phyloP scores from a whole-genome alignment of 148 eudicot species.

The Arctostaphylos glauca region DNA sequence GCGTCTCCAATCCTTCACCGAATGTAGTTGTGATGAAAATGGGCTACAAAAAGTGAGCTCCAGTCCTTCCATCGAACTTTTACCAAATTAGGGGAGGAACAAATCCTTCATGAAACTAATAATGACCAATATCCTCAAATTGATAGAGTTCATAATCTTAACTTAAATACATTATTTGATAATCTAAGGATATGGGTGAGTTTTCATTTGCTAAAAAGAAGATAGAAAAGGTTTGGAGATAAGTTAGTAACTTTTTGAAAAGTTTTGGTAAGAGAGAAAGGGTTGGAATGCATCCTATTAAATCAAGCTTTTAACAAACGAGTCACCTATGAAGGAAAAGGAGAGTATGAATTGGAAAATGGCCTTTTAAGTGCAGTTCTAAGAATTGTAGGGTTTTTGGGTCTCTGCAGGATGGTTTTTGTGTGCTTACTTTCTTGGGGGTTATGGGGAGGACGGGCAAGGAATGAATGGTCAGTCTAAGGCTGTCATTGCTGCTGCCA shows the following conservation, averaged over 20 bases:
- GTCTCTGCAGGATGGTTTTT: constrained; percentile 74
- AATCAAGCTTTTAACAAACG: neutral
- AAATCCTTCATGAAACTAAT: neutral
- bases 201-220: neutral
- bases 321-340: neutral
- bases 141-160: neutral
- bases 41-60: neutral
- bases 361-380: neutral
- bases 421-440: constrained; percentile 93
- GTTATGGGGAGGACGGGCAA: constrained; percentile 77
- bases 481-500: constrained; percentile 77
- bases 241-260: neutral
- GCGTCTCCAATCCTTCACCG: neutral
- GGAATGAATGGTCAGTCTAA: constrained; percentile 74
- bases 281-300: neutral
- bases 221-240: neutral
- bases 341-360: neutral
- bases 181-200: neutral
- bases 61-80: neutral
- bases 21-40: neutral
- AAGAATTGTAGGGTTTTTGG: constrained; percentile 1
- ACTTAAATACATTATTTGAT: neutral
- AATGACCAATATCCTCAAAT: neutral
- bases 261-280: neutral
- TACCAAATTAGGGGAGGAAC: neutral